Base-by-base conservation (phyloP, 169 alveolate species). In the Plasmodium malariae region DNA sequence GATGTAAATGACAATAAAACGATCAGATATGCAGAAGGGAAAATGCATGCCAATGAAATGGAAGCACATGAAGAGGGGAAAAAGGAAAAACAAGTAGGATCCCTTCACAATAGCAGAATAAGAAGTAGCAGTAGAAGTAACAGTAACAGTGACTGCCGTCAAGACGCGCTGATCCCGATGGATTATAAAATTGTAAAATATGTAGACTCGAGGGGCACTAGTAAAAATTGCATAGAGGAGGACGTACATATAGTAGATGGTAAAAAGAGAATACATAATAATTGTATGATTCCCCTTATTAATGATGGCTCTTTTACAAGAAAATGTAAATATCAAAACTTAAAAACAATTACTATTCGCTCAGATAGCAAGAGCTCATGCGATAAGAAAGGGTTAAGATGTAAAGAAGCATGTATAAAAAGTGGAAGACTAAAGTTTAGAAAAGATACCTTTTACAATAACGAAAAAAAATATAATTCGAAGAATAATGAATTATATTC, bases 281-380 rank as follows among this genome's bases (percentile, higher is more conserved):
- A 43, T 49, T 9, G 14, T 14, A 17, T 26, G 21, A 49, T 45
- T 17, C 34, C 57, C 1, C 59, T 11, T 19, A 5, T 17, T 30
- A 28, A 30, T n/a, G 48, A 37, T 37, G 17, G 43, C 28, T 45
- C 74, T 3, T 7, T 62, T 3, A 12, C 43, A 6, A 40, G 36
- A 17, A 65, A 62, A 49, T 37, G 45, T 3, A 45, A 40, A 17
- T 78, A 62, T 55, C 34, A 30, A 45, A 48, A 62, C 43, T 78
- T 78, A 26, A 78, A 36, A 55, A 78, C 89, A 14, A 78, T 19
- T 6, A 78, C 89, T 40, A 78, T 62, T 43, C 57, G 26, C 28
- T 74, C 88, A 36, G 88, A 74, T 26, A 36, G 88, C n/a, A 49
- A 14, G 57, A 65, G 37, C 24, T 19, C 11, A 36, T 17, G n/a